Conservation (phyloP, 257 asterid genomes). For the Przewalskia tangutica region DNA sequence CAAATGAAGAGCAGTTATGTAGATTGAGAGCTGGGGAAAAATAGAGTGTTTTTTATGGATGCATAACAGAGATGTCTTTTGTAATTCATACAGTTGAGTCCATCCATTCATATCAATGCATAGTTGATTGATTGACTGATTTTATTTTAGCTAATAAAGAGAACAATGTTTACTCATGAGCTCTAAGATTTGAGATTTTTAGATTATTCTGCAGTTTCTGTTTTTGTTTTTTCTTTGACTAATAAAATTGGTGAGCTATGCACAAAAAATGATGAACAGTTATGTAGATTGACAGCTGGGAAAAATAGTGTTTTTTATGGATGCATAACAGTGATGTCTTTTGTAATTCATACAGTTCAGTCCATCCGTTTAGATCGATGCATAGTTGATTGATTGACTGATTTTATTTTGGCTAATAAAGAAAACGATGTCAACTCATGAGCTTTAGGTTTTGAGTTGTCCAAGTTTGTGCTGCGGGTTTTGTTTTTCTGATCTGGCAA, state of each 20-base stretch:
- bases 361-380: not conserved
- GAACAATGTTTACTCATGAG: too few species aligned
- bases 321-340: not conserved
- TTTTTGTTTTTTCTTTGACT: not conserved
- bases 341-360: not conserved
- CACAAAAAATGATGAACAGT: not conserved
- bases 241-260: not conserved
- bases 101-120: not conserved
- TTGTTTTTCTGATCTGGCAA: not conserved
- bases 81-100: not conserved
- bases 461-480: not conserved
- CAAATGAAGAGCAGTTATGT: not conserved
- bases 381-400: too few species aligned
- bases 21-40: not conserved
- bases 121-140: too few species aligned
- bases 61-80: not conserved
- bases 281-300: not conserved
- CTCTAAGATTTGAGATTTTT: too few species aligned
- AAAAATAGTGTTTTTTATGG: not conserved
- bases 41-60: not conserved
- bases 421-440: not conserved
- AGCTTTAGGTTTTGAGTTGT: not conserved
- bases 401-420: not conserved
- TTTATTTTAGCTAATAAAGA: too few species aligned
- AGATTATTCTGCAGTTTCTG: too few species aligned